Conservation (phyloP, 352 stramenopile species). For the Pythium oligandrum region DNA sequence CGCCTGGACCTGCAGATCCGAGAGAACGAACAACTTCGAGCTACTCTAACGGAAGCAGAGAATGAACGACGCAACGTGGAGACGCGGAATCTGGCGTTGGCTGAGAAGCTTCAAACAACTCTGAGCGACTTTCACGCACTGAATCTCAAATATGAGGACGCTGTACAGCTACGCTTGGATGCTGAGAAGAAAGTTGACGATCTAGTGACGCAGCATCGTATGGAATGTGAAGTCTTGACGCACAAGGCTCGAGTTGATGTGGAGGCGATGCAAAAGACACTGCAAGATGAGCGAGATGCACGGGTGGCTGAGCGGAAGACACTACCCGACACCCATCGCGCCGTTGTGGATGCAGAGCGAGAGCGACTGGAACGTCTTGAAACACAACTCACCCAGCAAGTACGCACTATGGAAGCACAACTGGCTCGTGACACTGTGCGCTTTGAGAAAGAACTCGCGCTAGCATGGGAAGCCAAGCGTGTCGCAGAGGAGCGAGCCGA, state of each 20-base stretch:
- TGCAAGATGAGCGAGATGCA: conserved; percentile 34
- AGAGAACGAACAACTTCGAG: conserved; percentile 20
- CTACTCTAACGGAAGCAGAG: conserved; percentile 21
- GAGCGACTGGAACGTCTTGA: conserved; percentile 68
- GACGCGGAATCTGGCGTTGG: conserved; percentile 37
- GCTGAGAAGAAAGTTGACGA: conserved; percentile 53
- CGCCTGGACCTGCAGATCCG: conserved; percentile 17
- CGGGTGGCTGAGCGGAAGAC: conserved; percentile 45
- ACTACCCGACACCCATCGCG: conserved; percentile 53
- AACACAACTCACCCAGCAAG: conserved; percentile 36
- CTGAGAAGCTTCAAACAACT: conserved; percentile 57
- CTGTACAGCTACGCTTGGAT: conserved; percentile 35
- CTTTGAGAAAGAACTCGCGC: conserved; percentile 33
- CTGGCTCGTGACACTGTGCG: conserved; percentile 33
- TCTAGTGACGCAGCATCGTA: conserved; percentile 31
- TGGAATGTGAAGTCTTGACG: conserved; percentile 51
- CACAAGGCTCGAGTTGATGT: conserved; percentile 59
- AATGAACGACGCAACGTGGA: conserved; percentile 39
- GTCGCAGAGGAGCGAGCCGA: conserved; percentile 58
- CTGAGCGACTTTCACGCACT: conserved; percentile 67
- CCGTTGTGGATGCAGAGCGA: conserved; percentile 49
- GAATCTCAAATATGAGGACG: conserved; percentile 53
- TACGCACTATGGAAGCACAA: conserved; percentile 48
- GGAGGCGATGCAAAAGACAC: conserved; percentile 18
- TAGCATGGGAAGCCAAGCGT: conserved; percentile 25